Evolutionary conservation across 306 rosid genomes (phyloP), one percentile per base, ranked within the genome.

Genomic region (Vigna radiata): DNA sequence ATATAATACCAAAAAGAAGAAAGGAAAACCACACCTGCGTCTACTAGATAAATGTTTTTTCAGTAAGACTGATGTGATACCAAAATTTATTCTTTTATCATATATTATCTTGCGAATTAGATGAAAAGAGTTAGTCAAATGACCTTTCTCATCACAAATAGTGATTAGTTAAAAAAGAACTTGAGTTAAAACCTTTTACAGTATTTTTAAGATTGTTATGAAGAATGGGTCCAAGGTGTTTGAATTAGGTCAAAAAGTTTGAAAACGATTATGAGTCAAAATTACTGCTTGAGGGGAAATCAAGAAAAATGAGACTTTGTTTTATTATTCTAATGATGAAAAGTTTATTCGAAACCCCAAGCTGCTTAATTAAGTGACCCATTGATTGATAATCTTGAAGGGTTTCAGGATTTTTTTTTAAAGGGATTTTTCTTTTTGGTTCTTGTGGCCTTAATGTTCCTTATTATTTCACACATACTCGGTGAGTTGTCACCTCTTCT

Each of bases 201-300:
- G 70, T 37, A 8, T 53, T 43, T 52, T 76, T 43, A 31, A 61
- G 65, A 72, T 66, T 47, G 52, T 53, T 56, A 43, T 54, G 5
- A 11, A 48, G 10, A 54, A 83, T 78, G 86, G 77, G 79, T 68
- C 77, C 72, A 73, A 49, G 29, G 39, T 78, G 73, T 73, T 66
- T 72, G 66, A 77, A 56, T 25, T 31, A 77, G 79, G 82, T 83
- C 79, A 83, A 83, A 75, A 83, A 54, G 68, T 72, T 77, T 49
- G 54, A 33, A 62, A 77, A 76, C 25, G 53, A 70, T 70, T 23
- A 72, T 77, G 52, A 66, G 29, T 59, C 25, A 17, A 81, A 1
- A 43, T 52, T 49, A 53, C 68, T 61, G 49, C 66, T 46, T 39
- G 17, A 50, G 39, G 60, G 73, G 52, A 46, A 67, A 56, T 73